phyloP scores from a whole-genome alignment of 192 early-diverging fungal genomes.

The Dimargaris xerosporica region DNA sequence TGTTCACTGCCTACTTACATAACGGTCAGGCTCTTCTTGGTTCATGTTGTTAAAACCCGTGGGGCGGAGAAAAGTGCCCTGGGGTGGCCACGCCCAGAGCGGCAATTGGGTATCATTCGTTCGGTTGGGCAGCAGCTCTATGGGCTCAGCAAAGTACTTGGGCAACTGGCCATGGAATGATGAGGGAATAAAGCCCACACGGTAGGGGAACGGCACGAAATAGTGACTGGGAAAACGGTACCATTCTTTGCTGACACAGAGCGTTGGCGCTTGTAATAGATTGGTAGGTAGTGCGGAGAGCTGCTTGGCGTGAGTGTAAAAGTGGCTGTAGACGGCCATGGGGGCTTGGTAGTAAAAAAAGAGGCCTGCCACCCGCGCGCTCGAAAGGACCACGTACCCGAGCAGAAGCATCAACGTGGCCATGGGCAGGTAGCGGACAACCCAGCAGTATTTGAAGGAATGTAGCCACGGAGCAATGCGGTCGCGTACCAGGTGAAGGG shows the following conservation, averaged over 20 bases:
- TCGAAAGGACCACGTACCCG: constrained; percentile 32
- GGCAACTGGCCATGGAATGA: constrained; percentile 72
- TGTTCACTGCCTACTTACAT: too few relatives aligned
- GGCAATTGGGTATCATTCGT: background rate
- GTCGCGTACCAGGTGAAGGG: constrained; percentile 36
- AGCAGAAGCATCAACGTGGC: constrained; percentile 28
- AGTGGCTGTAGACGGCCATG: constrained; percentile 37
- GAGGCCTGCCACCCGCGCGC: constrained; percentile 56
- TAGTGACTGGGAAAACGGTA: constrained; percentile 86
- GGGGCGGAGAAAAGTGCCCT: constrained; percentile 24
- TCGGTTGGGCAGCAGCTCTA: constrained; percentile 8
- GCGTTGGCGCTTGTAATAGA: constrained; percentile 1
- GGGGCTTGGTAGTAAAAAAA: constrained; percentile 63
- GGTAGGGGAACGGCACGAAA: constrained; percentile 59
- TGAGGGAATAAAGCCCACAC: constrained; percentile 52
- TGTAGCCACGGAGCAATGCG: constrained; percentile 20
- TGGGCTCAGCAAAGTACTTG: constrained; percentile 48
- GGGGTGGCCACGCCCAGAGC: constrained; percentile 1
- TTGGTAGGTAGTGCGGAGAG: background rate
- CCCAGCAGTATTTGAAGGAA: background rate
- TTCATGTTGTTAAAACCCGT: constrained; percentile 52
- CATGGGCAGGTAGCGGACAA: constrained; percentile 5
- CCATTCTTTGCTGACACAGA: constrained; percentile 94
- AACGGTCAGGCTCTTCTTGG: constrained; percentile 37
- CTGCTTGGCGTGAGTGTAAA: constrained; percentile 12